A percentile compares a stretch with the other conserved stretches of the same genome.
Evolutionary conservation across 371 early-diverging fungal genomes (phyloP).

Genomic region (Phascolomyces articulosus): DNA sequence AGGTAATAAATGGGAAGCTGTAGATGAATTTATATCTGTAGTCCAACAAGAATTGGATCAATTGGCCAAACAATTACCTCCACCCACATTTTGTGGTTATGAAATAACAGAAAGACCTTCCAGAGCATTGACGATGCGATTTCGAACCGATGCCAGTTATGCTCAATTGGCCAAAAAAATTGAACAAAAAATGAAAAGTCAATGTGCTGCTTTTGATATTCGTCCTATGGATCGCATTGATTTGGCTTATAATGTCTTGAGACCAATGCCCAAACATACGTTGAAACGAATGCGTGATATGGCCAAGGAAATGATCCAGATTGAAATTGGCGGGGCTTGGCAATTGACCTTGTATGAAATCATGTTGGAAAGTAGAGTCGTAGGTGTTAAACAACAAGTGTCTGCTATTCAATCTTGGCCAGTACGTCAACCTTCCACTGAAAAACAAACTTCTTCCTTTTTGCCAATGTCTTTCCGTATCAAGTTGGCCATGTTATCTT

Average conservation of each 20-base stretch:
- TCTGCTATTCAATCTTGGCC: conserved; percentile 19
- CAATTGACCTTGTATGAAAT: conserved; percentile 23
- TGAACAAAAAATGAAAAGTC: conserved; percentile 6
- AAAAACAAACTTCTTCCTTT: conserved; percentile 14
- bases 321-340: conserved; percentile 19
- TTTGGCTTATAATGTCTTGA: conserved; percentile 25
- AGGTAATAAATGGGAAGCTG: conserved; percentile 12
- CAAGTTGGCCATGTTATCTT: conserved; percentile 24
- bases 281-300: conserved; percentile 14
- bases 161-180: conserved; percentile 10
- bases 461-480: conserved; percentile 22
- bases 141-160: conserved; percentile 17
- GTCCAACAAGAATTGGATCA: conserved; percentile 14
- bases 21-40: conserved; percentile 10
- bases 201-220: conserved; percentile 18
- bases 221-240: conserved; percentile 25
- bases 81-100: conserved; percentile 20
- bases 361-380: conserved; percentile 25
- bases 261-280: conserved; percentile 7
- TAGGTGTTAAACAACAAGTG: conserved; percentile 26
- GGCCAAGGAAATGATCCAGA: conserved; percentile 16
- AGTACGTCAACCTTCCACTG: conserved; percentile 9
- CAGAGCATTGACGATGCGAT: conserved; percentile 14
- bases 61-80: conserved; percentile 1
- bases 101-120: conserved; percentile 17